Evolutionary conservation across 1,139 yeast species (phyloP).

Genomic region (Saccharomyces uvarum): DNA sequence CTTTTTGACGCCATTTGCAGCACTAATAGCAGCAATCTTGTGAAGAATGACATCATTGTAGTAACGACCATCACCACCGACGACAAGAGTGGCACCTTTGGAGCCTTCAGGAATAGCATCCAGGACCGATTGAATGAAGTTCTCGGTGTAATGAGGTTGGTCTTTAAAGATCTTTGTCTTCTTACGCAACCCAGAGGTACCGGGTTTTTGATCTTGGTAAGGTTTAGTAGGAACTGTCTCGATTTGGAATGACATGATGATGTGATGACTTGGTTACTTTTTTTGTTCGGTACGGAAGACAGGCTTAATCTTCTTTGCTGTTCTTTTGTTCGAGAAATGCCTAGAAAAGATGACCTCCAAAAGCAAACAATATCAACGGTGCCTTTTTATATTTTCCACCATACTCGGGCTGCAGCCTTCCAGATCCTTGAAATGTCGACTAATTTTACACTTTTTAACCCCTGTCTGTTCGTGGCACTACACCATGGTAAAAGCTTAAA

Average conservation of each 20-base stretch:
- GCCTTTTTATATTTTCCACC: not conserved
- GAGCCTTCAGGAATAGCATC: constrained; percentile 91
- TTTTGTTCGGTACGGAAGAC: not conserved
- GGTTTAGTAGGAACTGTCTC: constrained; percentile 51
- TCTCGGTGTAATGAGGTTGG: constrained; percentile 77
- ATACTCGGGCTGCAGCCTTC: not conserved
- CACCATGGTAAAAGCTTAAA: not conserved
- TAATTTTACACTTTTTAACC: not conserved
- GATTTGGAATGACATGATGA: constrained; percentile 18
- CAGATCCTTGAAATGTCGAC: not conserved
- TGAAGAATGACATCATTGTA: constrained; percentile 79
- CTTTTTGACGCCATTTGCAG: constrained; percentile 85
- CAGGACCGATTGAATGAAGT: constrained; percentile 81
- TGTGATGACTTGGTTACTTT: not conserved
- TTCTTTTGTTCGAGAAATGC: not conserved
- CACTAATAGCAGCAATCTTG: constrained; percentile 71
- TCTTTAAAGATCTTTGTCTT: constrained; percentile 73
- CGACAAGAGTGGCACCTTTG: constrained; percentile 64
- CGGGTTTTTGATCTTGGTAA: constrained; percentile 92
- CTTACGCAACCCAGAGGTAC: constrained; percentile 93
- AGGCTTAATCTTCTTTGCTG: not conserved
- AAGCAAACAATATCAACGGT: not conserved
- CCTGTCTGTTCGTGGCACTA: not conserved
- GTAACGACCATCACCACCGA: constrained; percentile 96
- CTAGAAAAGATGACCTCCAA: not conserved